Conservation (phyloP, 306 rosid genomes). For the Prunus mongolica region DNA sequence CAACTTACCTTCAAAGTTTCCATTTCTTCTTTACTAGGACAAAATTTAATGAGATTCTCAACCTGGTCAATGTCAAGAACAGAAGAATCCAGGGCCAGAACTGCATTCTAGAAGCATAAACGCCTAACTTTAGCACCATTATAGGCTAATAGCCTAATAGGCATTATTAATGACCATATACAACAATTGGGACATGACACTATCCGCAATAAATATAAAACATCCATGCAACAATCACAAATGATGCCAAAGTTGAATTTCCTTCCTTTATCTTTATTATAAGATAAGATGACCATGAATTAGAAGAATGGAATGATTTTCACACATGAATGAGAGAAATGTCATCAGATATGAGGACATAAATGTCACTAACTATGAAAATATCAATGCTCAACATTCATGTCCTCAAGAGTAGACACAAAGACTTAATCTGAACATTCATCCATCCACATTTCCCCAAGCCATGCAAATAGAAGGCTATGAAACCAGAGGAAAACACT, state of each 20-base stretch:
- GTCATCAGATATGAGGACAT: not conserved
- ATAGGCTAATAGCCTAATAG: not conserved
- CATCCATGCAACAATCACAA: not conserved
- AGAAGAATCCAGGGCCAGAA: constrained; percentile 62
- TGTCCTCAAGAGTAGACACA: not conserved
- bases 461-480: not conserved
- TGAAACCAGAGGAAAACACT: not conserved
- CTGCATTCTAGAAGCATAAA: constrained; percentile 39
- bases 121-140: not conserved
- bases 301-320: not conserved
- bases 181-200: not conserved
- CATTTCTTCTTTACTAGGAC: constrained; percentile 97
- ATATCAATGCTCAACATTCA: not conserved
- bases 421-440: not conserved
- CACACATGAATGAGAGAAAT: not conserved
- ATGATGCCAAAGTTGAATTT: not conserved
- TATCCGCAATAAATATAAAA: not conserved
- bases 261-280: not conserved
- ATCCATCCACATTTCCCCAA: constrained; percentile 5
- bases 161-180: not conserved
- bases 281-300: not conserved
- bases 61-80: constrained; percentile 76
- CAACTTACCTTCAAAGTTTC: constrained; percentile 70
- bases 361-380: not conserved
- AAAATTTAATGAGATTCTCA: constrained; percentile 94